Percentiles rank a stretch among this genome's conserved stretches.
Evolutionary conservation across 2,329 filamentous ascomycete genomes (phyloP).

Genomic region (Gnomoniopsis sp.): DNA sequence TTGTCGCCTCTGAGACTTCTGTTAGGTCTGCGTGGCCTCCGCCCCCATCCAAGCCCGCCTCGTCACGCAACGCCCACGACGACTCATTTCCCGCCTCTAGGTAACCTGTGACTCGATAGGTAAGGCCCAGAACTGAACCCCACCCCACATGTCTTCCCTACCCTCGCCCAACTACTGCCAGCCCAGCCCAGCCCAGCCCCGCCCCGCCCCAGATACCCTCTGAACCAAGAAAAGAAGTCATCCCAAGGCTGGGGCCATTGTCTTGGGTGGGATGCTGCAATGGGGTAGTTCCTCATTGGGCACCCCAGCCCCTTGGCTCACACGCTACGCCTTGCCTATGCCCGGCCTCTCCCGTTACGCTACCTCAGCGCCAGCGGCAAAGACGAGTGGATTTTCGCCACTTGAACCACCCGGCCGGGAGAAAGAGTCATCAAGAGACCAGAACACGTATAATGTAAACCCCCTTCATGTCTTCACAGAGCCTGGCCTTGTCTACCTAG

Average conservation of each 20-base stretch:
- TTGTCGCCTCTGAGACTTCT: conserved; percentile 14
- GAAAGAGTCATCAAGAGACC: conserved; percentile 25
- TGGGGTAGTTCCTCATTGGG: neutral
- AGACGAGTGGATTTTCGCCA: conserved; percentile 18
- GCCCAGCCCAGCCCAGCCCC: neutral
- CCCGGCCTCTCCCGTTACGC: conserved; percentile 1
- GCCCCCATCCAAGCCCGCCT: conserved; percentile 13
- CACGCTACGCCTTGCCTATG: neutral
- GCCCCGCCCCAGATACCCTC: neutral
- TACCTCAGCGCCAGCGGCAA: conserved; percentile 12
- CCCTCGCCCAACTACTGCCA: neutral
- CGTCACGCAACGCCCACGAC: conserved; percentile 3
- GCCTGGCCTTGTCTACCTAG: conserved; percentile 17
- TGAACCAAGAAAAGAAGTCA: neutral
- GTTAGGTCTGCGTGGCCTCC: conserved; percentile 11
- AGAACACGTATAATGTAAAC: conserved; percentile 11
- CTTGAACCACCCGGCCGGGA: conserved; percentile 14
- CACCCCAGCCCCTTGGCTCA: neutral
- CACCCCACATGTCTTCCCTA: neutral
- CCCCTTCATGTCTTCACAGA: conserved; percentile 9
- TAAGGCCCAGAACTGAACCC: neutral
- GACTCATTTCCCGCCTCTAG: conserved; percentile 5
- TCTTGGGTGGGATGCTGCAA: neutral
- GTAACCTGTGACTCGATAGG: conserved; percentile 7
- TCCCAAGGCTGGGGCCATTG: neutral